phyloP scores from a whole-genome alignment of 1,284 basidiomycete species.

The Ceraceosorus guamensis region DNA sequence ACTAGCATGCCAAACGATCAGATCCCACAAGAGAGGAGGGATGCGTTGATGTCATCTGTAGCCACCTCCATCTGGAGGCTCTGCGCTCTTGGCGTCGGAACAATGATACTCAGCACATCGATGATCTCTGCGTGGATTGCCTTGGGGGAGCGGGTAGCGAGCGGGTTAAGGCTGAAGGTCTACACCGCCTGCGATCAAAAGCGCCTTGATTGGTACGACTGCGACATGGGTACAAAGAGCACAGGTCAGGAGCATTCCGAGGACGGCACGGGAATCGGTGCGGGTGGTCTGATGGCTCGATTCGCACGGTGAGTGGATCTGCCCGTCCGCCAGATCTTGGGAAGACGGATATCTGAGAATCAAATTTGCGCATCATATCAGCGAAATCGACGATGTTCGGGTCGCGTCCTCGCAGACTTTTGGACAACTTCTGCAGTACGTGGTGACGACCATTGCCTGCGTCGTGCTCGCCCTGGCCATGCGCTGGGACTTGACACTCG shows the following conservation, averaged over 20 bases:
- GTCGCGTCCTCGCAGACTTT: constrained; percentile 70
- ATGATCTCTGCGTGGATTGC: constrained; percentile 78
- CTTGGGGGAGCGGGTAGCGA: constrained; percentile 72
- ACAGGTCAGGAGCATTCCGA: constrained; percentile 1
- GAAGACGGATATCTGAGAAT: not conserved
- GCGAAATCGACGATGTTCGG: constrained; percentile 90
- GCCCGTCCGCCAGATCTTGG: not conserved
- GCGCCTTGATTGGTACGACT: constrained; percentile 57
- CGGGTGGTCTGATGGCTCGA: constrained; percentile 88
- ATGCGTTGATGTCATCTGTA: constrained; percentile 58
- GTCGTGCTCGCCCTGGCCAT: constrained; percentile 72
- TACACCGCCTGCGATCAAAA: constrained; percentile 65
- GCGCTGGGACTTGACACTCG: constrained; percentile 76
- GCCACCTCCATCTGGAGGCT: constrained; percentile 61
- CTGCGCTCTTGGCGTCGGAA: constrained; percentile 63
- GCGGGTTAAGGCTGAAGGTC: constrained; percentile 62
- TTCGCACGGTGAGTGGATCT: constrained; percentile 65
- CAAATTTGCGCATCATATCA: constrained; percentile 42
- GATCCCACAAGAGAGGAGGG: constrained; percentile 52
- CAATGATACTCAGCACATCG: constrained; percentile 65
- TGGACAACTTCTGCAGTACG: constrained; percentile 70
- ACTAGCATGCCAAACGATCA: constrained; percentile 51
- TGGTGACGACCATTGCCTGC: constrained; percentile 70
- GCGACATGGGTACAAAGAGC: constrained; percentile 22
- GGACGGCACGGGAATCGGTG: constrained; percentile 55